Base-by-base conservation (phyloP, 768 basidiomycete genomes). In the Lentinula sp. region DNA sequence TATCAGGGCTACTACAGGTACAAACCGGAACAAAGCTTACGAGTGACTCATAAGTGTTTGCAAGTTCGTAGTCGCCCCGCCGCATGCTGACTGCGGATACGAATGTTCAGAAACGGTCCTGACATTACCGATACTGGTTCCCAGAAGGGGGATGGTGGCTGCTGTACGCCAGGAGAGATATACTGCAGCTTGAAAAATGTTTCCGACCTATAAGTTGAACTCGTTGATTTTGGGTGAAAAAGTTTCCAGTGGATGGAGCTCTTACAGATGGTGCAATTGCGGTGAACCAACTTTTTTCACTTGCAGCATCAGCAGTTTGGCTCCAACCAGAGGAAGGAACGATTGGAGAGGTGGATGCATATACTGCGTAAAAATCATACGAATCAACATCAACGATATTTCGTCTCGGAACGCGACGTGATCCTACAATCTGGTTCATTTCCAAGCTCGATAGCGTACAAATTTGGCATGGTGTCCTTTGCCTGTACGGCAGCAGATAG, bases 381-480 rank as follows among this genome's bases (percentile, higher is more conserved):
- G 18, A 36, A 57, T 23, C 2, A n/a, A 20, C 37, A 37, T 28
- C 6, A 15, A 33, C 45, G 8, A 43, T 20, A 39, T 18, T 9
- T 13, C n/a, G 18, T 18, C 33, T 45, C 18, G 16, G 35, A 23
- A 46, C 5, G 45, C 39, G 28, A n/a, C 61, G 43, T 13, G 20
- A 45, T 66, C 73, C 56, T 50, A 76, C 75, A 69, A 18, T 75
- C 75, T 0, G 74, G 75, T 63, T 75, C 74, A 60, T 77, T 75
- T 6, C 76, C 75, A 3, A 77, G 67, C 62, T 77, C 76, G 51
- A 77, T 62, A 5, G 75, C 71, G 43, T 70, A 67, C 10, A 77
- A 66, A 63, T 77, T 76, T 4, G 61, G 37, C 71, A 77, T 71
- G 20, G 63, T 59, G 16, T 64, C 61, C 61, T 70, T 67, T 13